These are phyloP conservation scores for Metarhizium humberi DNA, from an alignment of 2,329 filamentous ascomycete genomes.

Conservation along the genomic window DNA sequence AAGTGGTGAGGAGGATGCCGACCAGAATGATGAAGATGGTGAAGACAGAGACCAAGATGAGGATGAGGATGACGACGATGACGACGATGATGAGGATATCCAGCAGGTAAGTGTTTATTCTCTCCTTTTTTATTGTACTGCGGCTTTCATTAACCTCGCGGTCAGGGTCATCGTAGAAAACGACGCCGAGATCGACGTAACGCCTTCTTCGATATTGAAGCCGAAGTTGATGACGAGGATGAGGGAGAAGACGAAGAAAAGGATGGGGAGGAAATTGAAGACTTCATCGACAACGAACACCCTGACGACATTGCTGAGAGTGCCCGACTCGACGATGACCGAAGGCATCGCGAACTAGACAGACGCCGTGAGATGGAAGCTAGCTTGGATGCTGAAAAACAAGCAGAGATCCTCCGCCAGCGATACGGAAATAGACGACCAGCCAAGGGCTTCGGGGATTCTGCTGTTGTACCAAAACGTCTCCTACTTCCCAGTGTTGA, in stretches of 20 bases:
- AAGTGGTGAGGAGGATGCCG: slow-evolving; percentile 19
- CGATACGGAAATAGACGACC: slow-evolving; percentile 75
- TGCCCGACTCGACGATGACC: slow-evolving; percentile 76
- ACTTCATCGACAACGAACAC: slow-evolving; percentile 82
- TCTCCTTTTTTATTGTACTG: not conserved
- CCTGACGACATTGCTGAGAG: slow-evolving; percentile 80
- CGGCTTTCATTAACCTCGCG: not conserved
- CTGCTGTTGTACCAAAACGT: slow-evolving; percentile 72
- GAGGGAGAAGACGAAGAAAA: slow-evolving; percentile 83
- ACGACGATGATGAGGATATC: slow-evolving; percentile 54
- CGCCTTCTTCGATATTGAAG: slow-evolving; percentile 94
- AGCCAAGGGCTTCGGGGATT: slow-evolving; percentile 55
- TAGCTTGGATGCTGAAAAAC: slow-evolving; percentile 86
- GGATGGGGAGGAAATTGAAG: slow-evolving; percentile 72
- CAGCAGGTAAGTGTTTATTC: slow-evolving; percentile 39
- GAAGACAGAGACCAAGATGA: slow-evolving; percentile 22
- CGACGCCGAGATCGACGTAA: slow-evolving; percentile 68
- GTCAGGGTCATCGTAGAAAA: slow-evolving; percentile 63
- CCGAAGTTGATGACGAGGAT: slow-evolving; percentile 94
- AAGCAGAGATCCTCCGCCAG: slow-evolving; percentile 77
- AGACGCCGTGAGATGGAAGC: slow-evolving; percentile 79
- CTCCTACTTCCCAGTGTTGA: slow-evolving; percentile 86
- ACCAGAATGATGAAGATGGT: slow-evolving; percentile 24
- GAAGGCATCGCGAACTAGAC: slow-evolving; percentile 89
- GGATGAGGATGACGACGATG: slow-evolving; percentile 32